phyloP scores from a whole-genome alignment of 2,329 filamentous ascomycete genomes.

The Microdochium paspali region DNA sequence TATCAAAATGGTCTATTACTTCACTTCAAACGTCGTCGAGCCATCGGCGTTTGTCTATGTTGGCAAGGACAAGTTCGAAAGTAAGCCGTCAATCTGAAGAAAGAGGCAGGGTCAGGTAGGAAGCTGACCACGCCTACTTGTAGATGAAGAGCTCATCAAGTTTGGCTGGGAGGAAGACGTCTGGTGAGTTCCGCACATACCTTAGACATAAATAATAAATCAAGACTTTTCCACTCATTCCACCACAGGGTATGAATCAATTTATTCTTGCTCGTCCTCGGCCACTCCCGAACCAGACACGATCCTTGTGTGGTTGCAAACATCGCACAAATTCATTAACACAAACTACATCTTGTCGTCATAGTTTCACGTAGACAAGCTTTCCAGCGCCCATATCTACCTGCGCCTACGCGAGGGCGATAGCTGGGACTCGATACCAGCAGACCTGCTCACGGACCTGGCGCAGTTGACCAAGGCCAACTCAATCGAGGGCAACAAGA shows the following conservation, averaged over 20 bases:
- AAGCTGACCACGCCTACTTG: slow-evolving; percentile 1
- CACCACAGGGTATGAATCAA: slow-evolving; percentile 19
- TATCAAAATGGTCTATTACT: slow-evolving; percentile 85
- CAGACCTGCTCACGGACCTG: slow-evolving; percentile 70
- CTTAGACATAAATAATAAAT: neutral
- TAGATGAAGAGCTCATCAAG: slow-evolving; percentile 95
- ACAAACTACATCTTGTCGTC: slow-evolving; percentile 1
- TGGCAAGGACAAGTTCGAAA: slow-evolving; percentile 98
- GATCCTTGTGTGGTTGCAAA: no score
- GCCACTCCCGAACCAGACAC: no score
- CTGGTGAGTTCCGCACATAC: slow-evolving; percentile 49
- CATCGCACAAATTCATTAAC: neutral
- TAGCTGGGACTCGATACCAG: slow-evolving; percentile 73
- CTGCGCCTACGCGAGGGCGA: slow-evolving; percentile 72
- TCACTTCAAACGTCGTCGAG: slow-evolving; percentile 73
- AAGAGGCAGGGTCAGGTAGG: neutral
- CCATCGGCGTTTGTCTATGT: slow-evolving; percentile 88
- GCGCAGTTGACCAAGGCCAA: slow-evolving; percentile 98
- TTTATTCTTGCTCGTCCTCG: no score
- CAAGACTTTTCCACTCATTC: neutral
- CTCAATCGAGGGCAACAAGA: slow-evolving; percentile 98
- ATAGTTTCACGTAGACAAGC: slow-evolving; percentile 94
- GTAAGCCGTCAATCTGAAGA: slow-evolving; percentile 40
- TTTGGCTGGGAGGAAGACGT: slow-evolving; percentile 93
- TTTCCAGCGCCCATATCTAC: slow-evolving; percentile 95